Evolutionary conservation across 768 basidiomycete genomes (phyloP).

Genomic region (Pulveroboletus sp.): DNA sequence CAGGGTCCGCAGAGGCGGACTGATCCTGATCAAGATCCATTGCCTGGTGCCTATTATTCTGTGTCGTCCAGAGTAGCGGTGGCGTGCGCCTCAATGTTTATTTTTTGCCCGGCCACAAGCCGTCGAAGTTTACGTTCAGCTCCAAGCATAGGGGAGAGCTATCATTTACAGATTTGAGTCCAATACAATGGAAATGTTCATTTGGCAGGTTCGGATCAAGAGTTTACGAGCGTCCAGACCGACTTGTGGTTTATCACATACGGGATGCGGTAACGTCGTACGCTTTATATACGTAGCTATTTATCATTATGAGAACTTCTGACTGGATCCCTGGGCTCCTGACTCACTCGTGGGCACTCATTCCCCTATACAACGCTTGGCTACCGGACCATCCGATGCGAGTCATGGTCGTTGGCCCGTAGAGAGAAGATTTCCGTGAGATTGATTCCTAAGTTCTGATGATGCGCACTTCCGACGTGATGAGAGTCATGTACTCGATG

Average conservation of each 20-base stretch:
- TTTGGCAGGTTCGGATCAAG: neutral
- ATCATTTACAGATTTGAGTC: constrained; percentile 2
- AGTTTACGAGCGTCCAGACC: constrained; percentile 1
- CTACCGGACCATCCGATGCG: neutral
- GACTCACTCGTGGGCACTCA: constrained; percentile 19
- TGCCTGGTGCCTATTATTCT: neutral
- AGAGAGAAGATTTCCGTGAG: neutral
- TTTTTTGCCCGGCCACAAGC: neutral
- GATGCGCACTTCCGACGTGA: constrained; percentile 5
- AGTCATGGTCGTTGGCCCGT: neutral
- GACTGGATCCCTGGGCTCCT: constrained; percentile 12
- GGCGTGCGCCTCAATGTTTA: constrained; percentile 8
- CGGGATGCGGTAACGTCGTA: constrained; percentile 11
- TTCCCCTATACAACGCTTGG: neutral
- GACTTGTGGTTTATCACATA: constrained; percentile 5
- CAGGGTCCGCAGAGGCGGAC: neutral
- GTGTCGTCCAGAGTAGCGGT: constrained; percentile 12
- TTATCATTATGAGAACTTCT: constrained; percentile 19
- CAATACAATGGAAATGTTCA: constrained; percentile 1
- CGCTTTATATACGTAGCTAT: constrained; percentile 19
- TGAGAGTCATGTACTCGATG: constrained; percentile 13
- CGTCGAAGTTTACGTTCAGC: neutral
- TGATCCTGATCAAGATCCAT: constrained; percentile 18
- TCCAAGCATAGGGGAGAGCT: neutral
- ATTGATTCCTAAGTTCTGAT: constrained; percentile 1